Base-by-base conservation (phyloP, 1,284 basidiomycete species). In the Coniophora puteana region DNA sequence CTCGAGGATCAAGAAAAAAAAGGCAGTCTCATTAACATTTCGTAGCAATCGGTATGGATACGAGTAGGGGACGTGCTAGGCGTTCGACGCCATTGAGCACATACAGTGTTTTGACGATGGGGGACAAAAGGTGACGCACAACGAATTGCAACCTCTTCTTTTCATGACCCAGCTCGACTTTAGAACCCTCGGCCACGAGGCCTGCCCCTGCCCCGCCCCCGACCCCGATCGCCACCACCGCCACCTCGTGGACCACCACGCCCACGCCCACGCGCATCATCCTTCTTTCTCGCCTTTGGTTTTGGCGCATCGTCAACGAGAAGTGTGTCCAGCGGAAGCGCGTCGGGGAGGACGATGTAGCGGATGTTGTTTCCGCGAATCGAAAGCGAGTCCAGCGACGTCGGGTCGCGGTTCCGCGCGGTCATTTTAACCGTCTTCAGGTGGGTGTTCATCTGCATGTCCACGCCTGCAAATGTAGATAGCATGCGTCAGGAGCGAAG, bases 381-480 rank as follows among this genome's bases (percentile, higher is more conserved):
- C 28, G 91, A 92, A 35, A 96, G 75, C 4, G 84, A 77, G 65
- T 97, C 93, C 41, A 95, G 80, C 18, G 84, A 76, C 40, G 80
- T 71, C 2, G 83, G 87, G 49, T 94, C 90, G 46, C 90, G 87
- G 61, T 92, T 93, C 42, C 89, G 81, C 26, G 84, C 78, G 8
- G 93, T 93, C 74, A 99, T 88, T 69, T 98, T 98, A 58, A 99
- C 91, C 34, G 92, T 92, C 73, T 97, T 97, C 36, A 97, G 77
- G 57, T 96, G 86, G 2, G 93, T 97, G 72, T 96, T 96, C 93
- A 96, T 97, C 61, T 92, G 89, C 76, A 93, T 93, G 65, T 95
- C 92, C 36, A 94, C 91, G 45, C 91, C 91, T 94, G 58, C 8
- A 23, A 33, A 18, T 26, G n/a, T n/a, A 7, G 36, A 39, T 25